phyloP scores from a whole-genome alignment of 768 basidiomycete species.

The Flagelloscypha sp. region DNA sequence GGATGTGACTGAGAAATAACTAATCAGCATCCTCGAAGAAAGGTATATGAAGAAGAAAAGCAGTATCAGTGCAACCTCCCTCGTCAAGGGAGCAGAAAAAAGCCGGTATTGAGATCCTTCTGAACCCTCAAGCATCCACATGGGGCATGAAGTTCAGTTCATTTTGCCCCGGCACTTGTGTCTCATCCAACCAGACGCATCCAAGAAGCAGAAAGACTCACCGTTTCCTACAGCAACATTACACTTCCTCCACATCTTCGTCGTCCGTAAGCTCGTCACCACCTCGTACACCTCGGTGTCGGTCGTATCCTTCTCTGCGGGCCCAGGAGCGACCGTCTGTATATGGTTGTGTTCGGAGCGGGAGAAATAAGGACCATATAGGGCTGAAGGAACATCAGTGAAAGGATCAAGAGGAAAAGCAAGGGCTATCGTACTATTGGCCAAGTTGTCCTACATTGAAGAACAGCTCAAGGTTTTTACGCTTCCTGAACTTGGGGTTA shows the following conservation, averaged over 20 bases:
- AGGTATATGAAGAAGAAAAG: too few relatives aligned
- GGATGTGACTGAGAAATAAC: too few relatives aligned
- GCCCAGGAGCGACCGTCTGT: constrained; percentile 83
- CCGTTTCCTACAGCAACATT: too few relatives aligned
- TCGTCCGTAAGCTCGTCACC: constrained; percentile 91
- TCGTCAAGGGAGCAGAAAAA: too few relatives aligned
- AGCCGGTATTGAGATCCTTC: too few relatives aligned
- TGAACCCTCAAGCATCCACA: too few relatives aligned
- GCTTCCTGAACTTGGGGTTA: constrained; percentile 26
- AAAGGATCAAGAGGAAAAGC: background rate
- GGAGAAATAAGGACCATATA: constrained; percentile 70
- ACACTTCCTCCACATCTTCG: constrained; percentile 51
- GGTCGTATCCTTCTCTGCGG: constrained; percentile 53
- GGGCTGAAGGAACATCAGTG: constrained; percentile 39
- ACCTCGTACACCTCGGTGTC: constrained; percentile 52
- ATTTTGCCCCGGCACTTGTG: too few relatives aligned
- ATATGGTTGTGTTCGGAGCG: constrained; percentile 70
- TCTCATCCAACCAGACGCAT: too few relatives aligned
- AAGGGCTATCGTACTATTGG: constrained; percentile 71
- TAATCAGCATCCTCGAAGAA: too few relatives aligned
- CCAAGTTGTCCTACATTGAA: constrained; percentile 78
- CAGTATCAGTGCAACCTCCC: too few relatives aligned
- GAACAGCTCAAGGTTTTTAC: constrained; percentile 70
- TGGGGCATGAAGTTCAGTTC: too few relatives aligned
- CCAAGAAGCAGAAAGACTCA: too few relatives aligned